Conservation (phyloP, 169 alveolate genomes). For the Plasmodium vivax region DNA sequence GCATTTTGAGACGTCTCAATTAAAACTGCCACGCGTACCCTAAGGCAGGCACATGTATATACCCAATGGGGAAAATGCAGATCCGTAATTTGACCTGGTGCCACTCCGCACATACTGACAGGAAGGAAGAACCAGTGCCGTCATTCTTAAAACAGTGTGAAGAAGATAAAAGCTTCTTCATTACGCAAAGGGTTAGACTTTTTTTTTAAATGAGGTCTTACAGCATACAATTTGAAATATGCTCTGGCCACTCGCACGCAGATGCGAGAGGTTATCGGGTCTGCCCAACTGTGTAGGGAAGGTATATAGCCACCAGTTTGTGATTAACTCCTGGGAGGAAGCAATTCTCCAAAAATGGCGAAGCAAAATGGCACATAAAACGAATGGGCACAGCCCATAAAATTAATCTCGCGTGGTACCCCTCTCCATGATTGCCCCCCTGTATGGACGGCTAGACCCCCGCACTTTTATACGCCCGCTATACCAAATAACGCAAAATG, state of each 20-base stretch:
- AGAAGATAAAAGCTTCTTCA: neutral
- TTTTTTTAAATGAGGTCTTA: neutral
- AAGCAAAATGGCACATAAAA: neutral
- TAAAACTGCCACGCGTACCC: neutral
- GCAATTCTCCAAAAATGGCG: neutral
- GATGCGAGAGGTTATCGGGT: neutral
- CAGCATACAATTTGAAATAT: neutral
- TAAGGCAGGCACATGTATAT: neutral
- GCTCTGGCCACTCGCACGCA: neutral
- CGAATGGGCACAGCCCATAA: neutral
- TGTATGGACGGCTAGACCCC: neutral
- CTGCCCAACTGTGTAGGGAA: neutral
- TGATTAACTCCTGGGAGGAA: neutral
- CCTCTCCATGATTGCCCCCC: neutral
- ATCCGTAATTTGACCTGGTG: neutral
- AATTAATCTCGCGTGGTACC: neutral
- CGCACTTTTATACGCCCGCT: neutral
- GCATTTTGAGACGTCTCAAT: neutral
- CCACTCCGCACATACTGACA: neutral
- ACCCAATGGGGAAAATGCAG: neutral
- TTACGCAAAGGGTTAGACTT: neutral
- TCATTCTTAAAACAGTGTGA: neutral
- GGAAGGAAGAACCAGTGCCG: neutral
- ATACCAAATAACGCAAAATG: neutral
- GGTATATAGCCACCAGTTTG: neutral